Evolutionary conservation across 2,329 filamentous ascomycete species (phyloP).

Genomic region (Aspergillus fischeri): DNA sequence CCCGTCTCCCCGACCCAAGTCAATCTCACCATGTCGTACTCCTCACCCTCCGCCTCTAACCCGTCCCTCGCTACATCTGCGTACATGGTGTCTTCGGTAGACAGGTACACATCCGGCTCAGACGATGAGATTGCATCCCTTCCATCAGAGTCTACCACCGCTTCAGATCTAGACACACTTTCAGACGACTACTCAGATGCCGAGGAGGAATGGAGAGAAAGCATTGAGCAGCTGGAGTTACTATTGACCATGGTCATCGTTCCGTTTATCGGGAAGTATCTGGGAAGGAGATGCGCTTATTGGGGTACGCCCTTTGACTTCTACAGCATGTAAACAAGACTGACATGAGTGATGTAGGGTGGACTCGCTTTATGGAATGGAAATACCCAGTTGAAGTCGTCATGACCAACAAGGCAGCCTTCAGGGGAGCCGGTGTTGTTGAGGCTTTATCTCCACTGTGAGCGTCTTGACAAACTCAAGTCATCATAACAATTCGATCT

Average conservation of each 20-base stretch:
- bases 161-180: conserved; percentile 41
- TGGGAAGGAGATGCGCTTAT: conserved; percentile 91
- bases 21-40: conserved; percentile 26
- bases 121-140: conserved; percentile 43
- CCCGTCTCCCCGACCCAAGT: conserved; percentile 8
- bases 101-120: conserved; percentile 23
- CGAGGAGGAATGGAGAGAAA: conserved; percentile 91
- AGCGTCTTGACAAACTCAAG: conserved; percentile 5
- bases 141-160: conserved; percentile 37
- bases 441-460: conserved; percentile 48
- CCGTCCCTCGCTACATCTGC: conserved; percentile 37
- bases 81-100: conserved; percentile 36
- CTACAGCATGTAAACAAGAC: conserved; percentile 10
- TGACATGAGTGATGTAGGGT: conserved; percentile 55
- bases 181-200: conserved; percentile 69
- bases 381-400: conserved; percentile 75
- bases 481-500: background rate
- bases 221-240: conserved; percentile 87
- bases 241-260: conserved; percentile 91
- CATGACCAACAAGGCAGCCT: conserved; percentile 57
- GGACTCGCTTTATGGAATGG: conserved; percentile 94
- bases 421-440: conserved; percentile 61
- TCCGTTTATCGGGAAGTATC: conserved; percentile 89
- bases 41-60: conserved; percentile 26
- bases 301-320: conserved; percentile 62